Conservation (phyloP, 345 rosid species). For the Ceriops tagal region DNA sequence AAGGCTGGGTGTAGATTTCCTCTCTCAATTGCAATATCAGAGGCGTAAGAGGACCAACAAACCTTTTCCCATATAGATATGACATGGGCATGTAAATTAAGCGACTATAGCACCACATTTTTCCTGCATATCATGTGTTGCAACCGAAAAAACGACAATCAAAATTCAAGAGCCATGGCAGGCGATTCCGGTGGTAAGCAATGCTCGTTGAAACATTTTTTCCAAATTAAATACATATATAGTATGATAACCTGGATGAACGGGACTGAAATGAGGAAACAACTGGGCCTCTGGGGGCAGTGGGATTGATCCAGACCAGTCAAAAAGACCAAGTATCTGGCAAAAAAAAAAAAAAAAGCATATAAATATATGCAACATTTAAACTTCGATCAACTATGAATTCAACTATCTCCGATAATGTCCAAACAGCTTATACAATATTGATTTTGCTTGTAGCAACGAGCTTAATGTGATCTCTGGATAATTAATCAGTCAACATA, state of each 20-base stretch:
- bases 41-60: constrained; percentile 16
- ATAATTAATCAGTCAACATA: not conserved
- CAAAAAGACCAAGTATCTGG: constrained; percentile 12
- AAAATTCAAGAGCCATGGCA: too few relatives aligned
- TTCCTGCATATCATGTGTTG: constrained; percentile 1
- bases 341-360: not conserved
- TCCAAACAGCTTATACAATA: not conserved
- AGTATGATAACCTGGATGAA: constrained; percentile 12
- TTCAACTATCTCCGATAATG: too few relatives aligned
- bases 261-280: constrained; percentile 1
- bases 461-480: not conserved
- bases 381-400: too few relatives aligned
- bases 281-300: constrained; percentile 12
- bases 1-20: constrained; percentile 12
- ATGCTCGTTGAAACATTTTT: too few relatives aligned
- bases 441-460: not conserved
- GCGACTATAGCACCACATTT: constrained; percentile 17
- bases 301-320: constrained; percentile 10
- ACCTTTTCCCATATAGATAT: constrained; percentile 13
- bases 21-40: constrained; percentile 14
- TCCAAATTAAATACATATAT: not conserved
- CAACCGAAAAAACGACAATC: not conserved
- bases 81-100: constrained; percentile 16
- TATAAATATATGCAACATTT: too few relatives aligned
- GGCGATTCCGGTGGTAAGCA: not conserved